Evolutionary conservation across 2,329 filamentous ascomycete species (phyloP).

Genomic region (Gremmenia infestans): DNA sequence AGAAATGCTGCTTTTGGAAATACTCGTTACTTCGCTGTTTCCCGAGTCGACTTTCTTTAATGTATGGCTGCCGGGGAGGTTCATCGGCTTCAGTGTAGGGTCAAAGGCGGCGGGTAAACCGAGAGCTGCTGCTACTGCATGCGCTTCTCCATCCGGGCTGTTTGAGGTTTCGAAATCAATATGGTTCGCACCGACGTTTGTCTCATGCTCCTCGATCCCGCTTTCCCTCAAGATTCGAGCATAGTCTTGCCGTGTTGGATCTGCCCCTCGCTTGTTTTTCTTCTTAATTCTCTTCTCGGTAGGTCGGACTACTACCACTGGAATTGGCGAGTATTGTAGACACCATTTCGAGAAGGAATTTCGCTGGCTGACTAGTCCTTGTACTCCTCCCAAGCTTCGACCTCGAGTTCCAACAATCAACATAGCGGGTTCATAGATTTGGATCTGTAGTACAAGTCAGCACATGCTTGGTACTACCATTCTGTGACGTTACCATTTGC

Average conservation of each 20-base stretch:
- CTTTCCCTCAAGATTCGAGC: slow-evolving; percentile 60
- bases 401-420: slow-evolving; percentile 68
- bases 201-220: slow-evolving; percentile 32
- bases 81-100: slow-evolving; percentile 56
- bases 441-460: slow-evolving; percentile 45
- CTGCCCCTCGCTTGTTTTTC: slow-evolving; percentile 62
- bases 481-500: slow-evolving; percentile 55
- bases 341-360: slow-evolving; percentile 68
- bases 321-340: slow-evolving; percentile 68
- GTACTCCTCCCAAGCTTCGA: slow-evolving; percentile 63
- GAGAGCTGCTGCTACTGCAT: slow-evolving; percentile 58
- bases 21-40: slow-evolving; percentile 22
- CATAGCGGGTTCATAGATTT: slow-evolving; percentile 68
- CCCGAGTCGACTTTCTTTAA: slow-evolving; percentile 24
- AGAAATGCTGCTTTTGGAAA: slow-evolving; percentile 18
- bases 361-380: slow-evolving; percentile 59
- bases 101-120: slow-evolving; percentile 59
- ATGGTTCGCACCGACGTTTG: slow-evolving; percentile 19
- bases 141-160: slow-evolving; percentile 55
- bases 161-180: slow-evolving; percentile 26
- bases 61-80: slow-evolving; percentile 25
- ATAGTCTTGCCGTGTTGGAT: slow-evolving; percentile 59
- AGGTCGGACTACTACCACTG: slow-evolving; percentile 68
- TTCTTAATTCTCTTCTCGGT: slow-evolving; percentile 66
- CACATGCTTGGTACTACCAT: not conserved